Base-by-base conservation (phyloP, 2,329 filamentous ascomycete species). In the Cytospora schulzeri region DNA sequence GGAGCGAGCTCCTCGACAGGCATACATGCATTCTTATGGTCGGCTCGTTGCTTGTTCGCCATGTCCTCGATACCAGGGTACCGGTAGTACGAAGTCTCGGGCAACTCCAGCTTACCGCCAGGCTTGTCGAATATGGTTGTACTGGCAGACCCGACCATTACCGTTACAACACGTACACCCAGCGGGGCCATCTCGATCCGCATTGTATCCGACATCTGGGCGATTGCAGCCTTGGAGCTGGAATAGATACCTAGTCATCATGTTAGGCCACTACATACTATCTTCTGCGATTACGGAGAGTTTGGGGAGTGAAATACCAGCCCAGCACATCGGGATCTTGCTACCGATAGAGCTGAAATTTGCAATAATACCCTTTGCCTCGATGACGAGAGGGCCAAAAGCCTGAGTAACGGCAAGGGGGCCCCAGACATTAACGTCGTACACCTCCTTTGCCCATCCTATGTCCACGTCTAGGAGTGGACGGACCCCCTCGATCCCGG, bases 341-440 rank as follows among this genome's bases (percentile, higher is more conserved):
- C 38, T 8, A 24, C 50, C 57, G 4, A 64, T 45, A 3, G 62
- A 64, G 62, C 51, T 64, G 15, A 60, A 24, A 19, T 64, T 64
- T 22, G 57, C 57, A 51, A 60, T 52, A 4, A 60, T 50, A 2
- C 62, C 62, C 31, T 64, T 57, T 4, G 51, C 31, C 33, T 60
- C 28, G 29, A 64, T 26, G 11, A 57, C 41, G 14, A 65, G 63
- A 0, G 63, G 63, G 12, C 22, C 59, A 22, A 59, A 65, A 3
- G 54, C 55, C 60, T 63, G 55, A 14, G 48, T 61, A 8, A 61
- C 41, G 0, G 57, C 28, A 17, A 61, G 57, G 22, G 29, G 52
- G 22, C 57, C 63, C 63, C 63, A 61, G 19, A 64, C 57, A 15
- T 57, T 64, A 3, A 53, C 52, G 5, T 64, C 63, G 52, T 57